phyloP scores from a whole-genome alignment of 2,329 filamentous ascomycete species.

The Albifimbria verrucaria region DNA sequence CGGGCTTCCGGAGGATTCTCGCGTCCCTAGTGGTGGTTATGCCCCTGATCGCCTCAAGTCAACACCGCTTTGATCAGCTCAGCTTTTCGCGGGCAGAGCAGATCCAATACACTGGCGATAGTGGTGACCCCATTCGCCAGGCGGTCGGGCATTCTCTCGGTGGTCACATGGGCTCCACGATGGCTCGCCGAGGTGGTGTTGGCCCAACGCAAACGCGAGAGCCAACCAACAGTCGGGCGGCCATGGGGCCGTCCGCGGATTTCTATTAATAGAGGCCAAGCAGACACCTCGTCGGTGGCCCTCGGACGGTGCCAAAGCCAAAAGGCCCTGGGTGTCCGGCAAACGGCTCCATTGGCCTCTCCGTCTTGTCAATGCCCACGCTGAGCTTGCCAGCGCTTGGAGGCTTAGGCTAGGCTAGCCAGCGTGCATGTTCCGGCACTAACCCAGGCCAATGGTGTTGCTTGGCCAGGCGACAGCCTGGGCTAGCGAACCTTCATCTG shows the following conservation, averaged over 20 bases:
- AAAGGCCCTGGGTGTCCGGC: not conserved
- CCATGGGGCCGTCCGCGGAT: not conserved
- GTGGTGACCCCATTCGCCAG: not conserved
- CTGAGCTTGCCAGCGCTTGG: no score
- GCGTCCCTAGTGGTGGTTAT: no score
- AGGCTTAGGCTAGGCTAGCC: no score
- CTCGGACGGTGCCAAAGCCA: not conserved
- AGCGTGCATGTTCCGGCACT: not conserved
- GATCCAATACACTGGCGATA: no score
- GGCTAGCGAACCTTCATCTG: not conserved
- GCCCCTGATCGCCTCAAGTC: not conserved
- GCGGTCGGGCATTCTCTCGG: not conserved
- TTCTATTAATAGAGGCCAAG: not conserved
- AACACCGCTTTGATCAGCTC: no score
- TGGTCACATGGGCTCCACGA: not conserved
- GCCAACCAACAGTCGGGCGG: not conserved
- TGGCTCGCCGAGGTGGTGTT: not conserved
- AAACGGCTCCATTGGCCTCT: not conserved
- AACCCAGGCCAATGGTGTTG: not conserved
- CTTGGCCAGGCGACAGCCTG: not conserved
- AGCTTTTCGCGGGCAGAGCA: no score
- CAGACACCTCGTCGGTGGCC: not conserved
- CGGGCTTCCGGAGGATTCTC: no score
- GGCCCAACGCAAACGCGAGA: not conserved
- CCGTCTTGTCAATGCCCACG: no score